A percentile compares a stretch with the other conserved stretches of the same genome.
phyloP scores from a whole-genome alignment of 176 grass and related monocot species.

The Leersia perrieri region DNA sequence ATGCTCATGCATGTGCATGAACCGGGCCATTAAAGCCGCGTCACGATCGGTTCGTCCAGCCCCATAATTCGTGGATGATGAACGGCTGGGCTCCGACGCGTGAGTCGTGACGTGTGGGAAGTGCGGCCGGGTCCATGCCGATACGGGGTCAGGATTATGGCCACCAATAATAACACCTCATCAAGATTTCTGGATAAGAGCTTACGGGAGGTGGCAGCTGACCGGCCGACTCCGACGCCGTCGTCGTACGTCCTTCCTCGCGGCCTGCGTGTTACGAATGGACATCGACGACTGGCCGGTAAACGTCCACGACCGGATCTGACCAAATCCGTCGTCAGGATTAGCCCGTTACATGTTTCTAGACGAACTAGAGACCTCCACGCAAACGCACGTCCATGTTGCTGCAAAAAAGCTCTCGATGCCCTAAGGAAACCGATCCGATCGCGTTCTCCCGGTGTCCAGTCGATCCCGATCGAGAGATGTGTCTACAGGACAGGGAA shows the following conservation, averaged over 20 bases:
- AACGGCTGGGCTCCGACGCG: neutral
- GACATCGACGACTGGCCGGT: neutral
- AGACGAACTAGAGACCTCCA: neutral
- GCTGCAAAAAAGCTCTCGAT: conserved; percentile 1
- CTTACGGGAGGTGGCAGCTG: neutral
- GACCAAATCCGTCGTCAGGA: neutral
- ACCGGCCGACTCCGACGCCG: neutral
- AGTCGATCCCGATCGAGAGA: neutral
- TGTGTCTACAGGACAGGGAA: neutral
- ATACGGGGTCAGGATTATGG: neutral
- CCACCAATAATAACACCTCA: neutral
- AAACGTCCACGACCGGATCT: conserved; percentile 31
- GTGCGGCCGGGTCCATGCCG: neutral
- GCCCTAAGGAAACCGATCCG: neutral
- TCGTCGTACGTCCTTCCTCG: neutral
- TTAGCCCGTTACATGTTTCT: neutral
- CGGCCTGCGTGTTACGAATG: neutral
- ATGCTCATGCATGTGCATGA: conserved; percentile 1
- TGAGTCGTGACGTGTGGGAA: neutral
- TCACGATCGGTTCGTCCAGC: neutral
- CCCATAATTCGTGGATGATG: neutral
- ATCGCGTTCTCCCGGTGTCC: neutral
- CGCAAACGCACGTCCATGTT: conserved; percentile 15
- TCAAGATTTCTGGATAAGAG: conserved; percentile 41
- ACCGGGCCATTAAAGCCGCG: neutral